phyloP scores from a whole-genome alignment of 768 basidiomycete species.

The Fomitopsis pulvina region DNA sequence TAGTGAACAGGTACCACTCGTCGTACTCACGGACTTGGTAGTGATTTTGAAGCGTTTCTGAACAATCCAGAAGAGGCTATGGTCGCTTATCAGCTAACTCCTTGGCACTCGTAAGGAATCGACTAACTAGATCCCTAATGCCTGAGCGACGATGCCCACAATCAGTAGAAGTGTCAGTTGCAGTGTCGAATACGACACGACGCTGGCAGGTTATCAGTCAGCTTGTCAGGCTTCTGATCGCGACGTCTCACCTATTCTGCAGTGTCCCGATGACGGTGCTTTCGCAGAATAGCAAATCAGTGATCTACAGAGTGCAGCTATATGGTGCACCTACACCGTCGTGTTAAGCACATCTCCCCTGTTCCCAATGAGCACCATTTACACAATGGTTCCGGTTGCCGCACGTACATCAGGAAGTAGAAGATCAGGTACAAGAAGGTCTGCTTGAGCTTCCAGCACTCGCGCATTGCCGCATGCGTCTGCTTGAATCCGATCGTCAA shows the following conservation, averaged over 20 bases:
- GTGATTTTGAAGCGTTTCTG: conserved; percentile 58
- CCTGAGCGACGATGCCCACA: conserved; percentile 60
- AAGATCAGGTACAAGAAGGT: conserved; percentile 70
- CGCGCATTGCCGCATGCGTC: conserved; percentile 51
- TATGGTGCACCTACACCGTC: conserved; percentile 45
- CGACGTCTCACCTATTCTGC: conserved; percentile 50
- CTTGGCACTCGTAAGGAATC: neutral
- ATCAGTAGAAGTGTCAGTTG: conserved; percentile 61
- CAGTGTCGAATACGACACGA: conserved; percentile 68
- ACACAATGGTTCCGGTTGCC: neutral
- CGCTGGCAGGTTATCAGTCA: conserved; percentile 28
- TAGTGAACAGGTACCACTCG: too few species aligned
- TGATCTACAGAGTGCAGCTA: neutral
- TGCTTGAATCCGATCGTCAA: conserved; percentile 66
- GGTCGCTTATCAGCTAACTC: neutral
- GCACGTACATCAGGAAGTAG: conserved; percentile 65
- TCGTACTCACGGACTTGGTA: conserved; percentile 64
- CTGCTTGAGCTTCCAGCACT: conserved; percentile 64
- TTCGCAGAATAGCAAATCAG: neutral
- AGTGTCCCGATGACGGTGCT: conserved; percentile 68
- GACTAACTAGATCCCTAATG: conserved; percentile 59
- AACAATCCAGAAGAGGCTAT: conserved; percentile 59
- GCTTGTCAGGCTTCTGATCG: neutral
- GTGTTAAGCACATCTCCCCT: conserved; percentile 77
- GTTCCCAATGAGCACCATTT: neutral